Evolutionary conservation across 2,329 filamentous ascomycete genomes (phyloP).

Genomic region (Colletotrichum spaethianum): DNA sequence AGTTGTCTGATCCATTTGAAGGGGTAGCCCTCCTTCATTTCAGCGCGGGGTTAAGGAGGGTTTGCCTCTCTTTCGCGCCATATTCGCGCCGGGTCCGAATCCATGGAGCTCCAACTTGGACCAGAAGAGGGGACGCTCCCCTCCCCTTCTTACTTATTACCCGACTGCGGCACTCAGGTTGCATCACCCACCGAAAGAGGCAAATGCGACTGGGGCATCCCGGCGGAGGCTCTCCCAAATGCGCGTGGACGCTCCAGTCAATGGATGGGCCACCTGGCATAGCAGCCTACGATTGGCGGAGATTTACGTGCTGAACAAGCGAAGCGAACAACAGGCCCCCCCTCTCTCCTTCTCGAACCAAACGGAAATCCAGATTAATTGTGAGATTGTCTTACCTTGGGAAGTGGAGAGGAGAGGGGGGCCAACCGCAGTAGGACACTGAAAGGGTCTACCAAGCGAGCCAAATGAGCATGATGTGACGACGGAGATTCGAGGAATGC

Average conservation of each 20-base stretch:
- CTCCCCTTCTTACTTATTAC: not conserved
- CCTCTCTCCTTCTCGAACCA: not conserved
- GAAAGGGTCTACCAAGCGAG: not conserved
- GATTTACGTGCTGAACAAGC: conserved; percentile 18
- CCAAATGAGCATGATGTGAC: not conserved
- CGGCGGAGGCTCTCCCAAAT: conserved; percentile 8
- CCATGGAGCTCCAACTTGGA: not conserved
- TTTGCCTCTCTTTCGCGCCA: not conserved
- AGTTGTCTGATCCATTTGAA: not conserved
- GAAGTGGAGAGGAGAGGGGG: not conserved
- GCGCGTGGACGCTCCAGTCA: not conserved
- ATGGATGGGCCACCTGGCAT: not conserved
- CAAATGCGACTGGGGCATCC: conserved; percentile 9
- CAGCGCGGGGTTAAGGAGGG: not conserved
- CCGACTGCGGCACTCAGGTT: conserved; percentile 15
- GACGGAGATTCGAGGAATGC: conserved; percentile 21
- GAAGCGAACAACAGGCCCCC: not conserved
- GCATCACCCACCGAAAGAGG: conserved; percentile 14
- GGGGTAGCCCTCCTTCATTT: not conserved
- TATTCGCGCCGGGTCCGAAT: not conserved
- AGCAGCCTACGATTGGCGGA: conserved; percentile 29
- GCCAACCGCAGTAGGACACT: not conserved
- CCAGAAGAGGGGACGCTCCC: not conserved
- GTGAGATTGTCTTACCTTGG: conserved; percentile 3
- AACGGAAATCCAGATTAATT: not conserved